Evolutionary conservation across 169 alveolate genomes (phyloP), one percentile per base, ranked within the genome.

Genomic region (Plasmodium yoelii): DNA sequence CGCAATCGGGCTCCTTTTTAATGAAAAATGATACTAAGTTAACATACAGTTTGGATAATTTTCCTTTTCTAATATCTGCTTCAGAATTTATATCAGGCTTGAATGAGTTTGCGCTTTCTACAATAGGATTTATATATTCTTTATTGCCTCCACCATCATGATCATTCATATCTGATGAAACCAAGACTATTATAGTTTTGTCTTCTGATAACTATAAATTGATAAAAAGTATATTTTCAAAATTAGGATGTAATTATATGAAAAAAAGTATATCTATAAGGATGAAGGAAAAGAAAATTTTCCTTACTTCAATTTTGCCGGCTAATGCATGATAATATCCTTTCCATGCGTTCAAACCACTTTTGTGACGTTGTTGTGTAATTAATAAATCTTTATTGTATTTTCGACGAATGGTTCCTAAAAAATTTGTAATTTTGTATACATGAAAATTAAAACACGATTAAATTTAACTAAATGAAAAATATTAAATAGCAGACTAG

Each of bases 301-400:
- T 47, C 44, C 24, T 13, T 75, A 75, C 88, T 28, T 75, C 46
- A n/a, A 42, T 61, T 60, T 75, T 75, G 18, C 60, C 69, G 13
- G 61, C 89, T 51, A 80, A 60, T 64, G 53, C 51, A 61, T 80
- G 67, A 80, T 64, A 80, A 49, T 64, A 80, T 65, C 80, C 53
- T n/a, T 71, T 71, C 15, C 67, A 67, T 24, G 53, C 63, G 34
- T 80, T 80, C 15, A 80, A 39, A 39, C 77, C 34, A 8, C 89
- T 80, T 49, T 47, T 64, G 55, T 80, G 63, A 42, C 71, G 64
- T 56, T 80, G 89, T 80, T 67, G 75, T 47, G 65, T 12, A 39
- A 80, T 46, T 28, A 64, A 39, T 80, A 67, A 46, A 47, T 80
- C 49, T 26, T 80, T 51, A 53, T 80, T 64, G 28, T 80, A 80